Conservation (phyloP, 2,329 filamentous ascomycete species). For the Didymosphaeria variabile region DNA sequence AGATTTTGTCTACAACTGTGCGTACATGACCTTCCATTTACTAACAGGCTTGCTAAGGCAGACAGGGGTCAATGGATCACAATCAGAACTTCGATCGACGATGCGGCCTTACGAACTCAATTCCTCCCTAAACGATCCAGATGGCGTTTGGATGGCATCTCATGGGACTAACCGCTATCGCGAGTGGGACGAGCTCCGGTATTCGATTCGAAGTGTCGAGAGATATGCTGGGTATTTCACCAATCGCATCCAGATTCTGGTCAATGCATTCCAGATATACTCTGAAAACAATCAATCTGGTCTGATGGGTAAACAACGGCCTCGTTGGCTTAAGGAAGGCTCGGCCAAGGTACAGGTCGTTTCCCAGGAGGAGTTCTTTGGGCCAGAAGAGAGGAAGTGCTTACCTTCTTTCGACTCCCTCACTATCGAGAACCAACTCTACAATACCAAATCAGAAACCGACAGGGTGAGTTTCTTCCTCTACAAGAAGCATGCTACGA, state of each 20-base stretch:
- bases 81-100: constrained; percentile 48
- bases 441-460: constrained; percentile 53
- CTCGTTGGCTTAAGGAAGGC: constrained; percentile 51
- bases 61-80: constrained; percentile 56
- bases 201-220: constrained; percentile 55
- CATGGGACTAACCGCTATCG: constrained; percentile 57
- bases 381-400: constrained; percentile 48
- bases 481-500: neutral
- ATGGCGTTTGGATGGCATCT: constrained; percentile 53
- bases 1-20: constrained; percentile 55
- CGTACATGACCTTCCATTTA: constrained; percentile 10
- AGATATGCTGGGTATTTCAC: constrained; percentile 52
- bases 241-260: constrained; percentile 56
- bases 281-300: constrained; percentile 10
- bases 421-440: constrained; percentile 56
- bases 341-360: constrained; percentile 50
- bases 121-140: constrained; percentile 52
- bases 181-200: constrained; percentile 57
- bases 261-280: constrained; percentile 50
- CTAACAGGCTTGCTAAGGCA: constrained; percentile 6
- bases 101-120: constrained; percentile 52
- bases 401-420: constrained; percentile 58
- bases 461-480: constrained; percentile 36
- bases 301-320: constrained; percentile 44
- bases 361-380: constrained; percentile 56